phyloP scores from a whole-genome alignment of 2,329 filamentous ascomycete genomes.

The Colletotrichum sp. region DNA sequence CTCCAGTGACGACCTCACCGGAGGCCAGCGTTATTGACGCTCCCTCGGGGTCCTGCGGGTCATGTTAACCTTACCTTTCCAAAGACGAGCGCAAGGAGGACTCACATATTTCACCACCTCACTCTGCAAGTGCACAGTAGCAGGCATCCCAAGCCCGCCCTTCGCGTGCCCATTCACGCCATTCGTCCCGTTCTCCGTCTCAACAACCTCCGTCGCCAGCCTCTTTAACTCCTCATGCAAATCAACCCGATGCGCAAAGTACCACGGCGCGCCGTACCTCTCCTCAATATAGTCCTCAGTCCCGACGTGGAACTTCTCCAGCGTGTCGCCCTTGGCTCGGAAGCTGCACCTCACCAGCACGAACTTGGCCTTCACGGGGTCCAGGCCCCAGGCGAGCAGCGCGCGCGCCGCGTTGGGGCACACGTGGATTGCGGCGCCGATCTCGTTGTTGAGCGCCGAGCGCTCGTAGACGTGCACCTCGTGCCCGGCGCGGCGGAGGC shows the following conservation, averaged over 20 bases:
- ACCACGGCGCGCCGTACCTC: slow-evolving; percentile 34
- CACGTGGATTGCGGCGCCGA: slow-evolving; percentile 43
- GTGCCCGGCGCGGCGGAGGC: slow-evolving; percentile 37
- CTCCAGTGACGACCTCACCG: slow-evolving; percentile 31
- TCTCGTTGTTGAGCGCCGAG: slow-evolving; percentile 38
- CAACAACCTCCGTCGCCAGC: slow-evolving; percentile 32
- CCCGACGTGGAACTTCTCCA: slow-evolving; percentile 24
- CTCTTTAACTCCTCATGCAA: slow-evolving; percentile 39
- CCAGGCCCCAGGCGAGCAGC: slow-evolving; percentile 40
- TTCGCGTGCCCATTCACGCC: not conserved
- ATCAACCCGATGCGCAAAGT: slow-evolving; percentile 43
- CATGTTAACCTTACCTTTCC: not conserved
- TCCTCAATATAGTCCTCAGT: slow-evolving; percentile 18
- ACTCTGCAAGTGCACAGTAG: slow-evolving; percentile 25
- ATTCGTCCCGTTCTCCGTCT: not conserved
- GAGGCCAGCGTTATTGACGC: slow-evolving; percentile 32
- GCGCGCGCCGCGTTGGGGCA: slow-evolving; percentile 41
- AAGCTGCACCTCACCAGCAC: slow-evolving; percentile 20
- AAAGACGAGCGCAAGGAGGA: not conserved
- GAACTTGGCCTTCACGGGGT: slow-evolving; percentile 30
- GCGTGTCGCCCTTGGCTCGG: slow-evolving; percentile 24
- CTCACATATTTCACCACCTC: slow-evolving; percentile 31
- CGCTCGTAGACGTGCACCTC: slow-evolving; percentile 38
- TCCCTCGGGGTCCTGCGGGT: slow-evolving; percentile 25
- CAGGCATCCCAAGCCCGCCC: slow-evolving; percentile 25